These are phyloP conservation scores for Arthonia radiata DNA, from an alignment of 495 filamentous ascomycete genomes.

Conservation along the genomic window DNA sequence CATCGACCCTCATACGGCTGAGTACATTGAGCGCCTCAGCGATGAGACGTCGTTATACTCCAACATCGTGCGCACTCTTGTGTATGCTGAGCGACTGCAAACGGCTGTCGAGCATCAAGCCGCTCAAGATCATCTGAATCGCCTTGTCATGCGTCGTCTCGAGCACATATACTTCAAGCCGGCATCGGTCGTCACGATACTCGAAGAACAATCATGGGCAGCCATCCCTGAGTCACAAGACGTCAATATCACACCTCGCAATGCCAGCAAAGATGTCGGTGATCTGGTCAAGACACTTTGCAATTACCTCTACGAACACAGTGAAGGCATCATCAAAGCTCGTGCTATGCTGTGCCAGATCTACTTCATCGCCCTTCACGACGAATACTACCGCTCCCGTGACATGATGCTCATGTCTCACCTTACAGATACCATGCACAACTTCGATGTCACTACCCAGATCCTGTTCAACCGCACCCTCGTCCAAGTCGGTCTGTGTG, in stretches of 20 bases:
- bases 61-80: constrained; percentile 58
- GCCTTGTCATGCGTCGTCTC: constrained; percentile 73
- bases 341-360: constrained; percentile 96
- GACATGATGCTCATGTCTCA: constrained; percentile 99
- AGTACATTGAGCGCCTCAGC: constrained; percentile 85
- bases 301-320: constrained; percentile 82
- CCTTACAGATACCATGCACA: constrained; percentile 80
- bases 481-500: constrained; percentile 92
- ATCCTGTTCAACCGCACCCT: constrained; percentile 97
- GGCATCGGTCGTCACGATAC: constrained; percentile 68
- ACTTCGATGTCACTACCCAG: constrained; percentile 87
- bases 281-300: constrained; percentile 66
- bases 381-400: constrained; percentile 88
- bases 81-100: constrained; percentile 64
- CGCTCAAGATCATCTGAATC: constrained; percentile 63
- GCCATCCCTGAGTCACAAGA: constrained; percentile 43
- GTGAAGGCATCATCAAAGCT: constrained; percentile 84
- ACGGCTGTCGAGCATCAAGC: constrained; percentile 45
- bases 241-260: constrained; percentile 56
- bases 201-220: constrained; percentile 85
- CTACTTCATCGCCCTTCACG: constrained; percentile 90
- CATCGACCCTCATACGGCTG: constrained; percentile 94
- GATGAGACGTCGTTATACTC: constrained; percentile 87
- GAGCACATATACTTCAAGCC: constrained; percentile 99
- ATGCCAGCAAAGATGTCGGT: constrained; percentile 32